Conservation (phyloP, 805 yeast species). For the Candida namnaoensis region DNA sequence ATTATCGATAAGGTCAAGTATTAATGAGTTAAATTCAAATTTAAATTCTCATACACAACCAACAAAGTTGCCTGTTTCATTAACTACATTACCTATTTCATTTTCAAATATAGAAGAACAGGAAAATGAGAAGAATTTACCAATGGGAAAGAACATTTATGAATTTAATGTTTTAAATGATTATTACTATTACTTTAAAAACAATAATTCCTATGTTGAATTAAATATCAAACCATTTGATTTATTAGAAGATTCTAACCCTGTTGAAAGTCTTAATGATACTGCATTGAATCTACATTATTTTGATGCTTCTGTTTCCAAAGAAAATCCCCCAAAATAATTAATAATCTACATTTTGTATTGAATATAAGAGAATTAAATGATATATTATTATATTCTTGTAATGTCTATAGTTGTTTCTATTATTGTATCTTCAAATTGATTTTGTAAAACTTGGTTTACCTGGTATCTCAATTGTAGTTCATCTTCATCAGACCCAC, state of each 20-base stretch:
- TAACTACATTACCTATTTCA: conserved; percentile 13
- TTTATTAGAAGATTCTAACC: conserved; percentile 47
- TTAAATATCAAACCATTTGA: conserved; percentile 43
- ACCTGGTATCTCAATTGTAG: conserved; percentile 42
- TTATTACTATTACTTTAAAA: conserved; percentile 19
- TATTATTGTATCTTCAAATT: conserved; percentile 20
- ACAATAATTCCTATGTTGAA: conserved; percentile 21
- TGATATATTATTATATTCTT: conserved; percentile 13
- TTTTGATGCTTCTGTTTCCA: conserved; percentile 43
- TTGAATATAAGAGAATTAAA: too few relatives aligned
- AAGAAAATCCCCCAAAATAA: conserved; percentile 27
- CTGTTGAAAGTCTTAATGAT: conserved; percentile 38
- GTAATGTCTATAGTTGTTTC: conserved; percentile 37
- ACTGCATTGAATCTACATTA: conserved; percentile 43
- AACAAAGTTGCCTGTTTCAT: neutral
- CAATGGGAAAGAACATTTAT: conserved; percentile 9
- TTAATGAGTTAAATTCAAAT: conserved; percentile 16
- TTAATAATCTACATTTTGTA: too few relatives aligned
- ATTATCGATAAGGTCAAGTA: conserved; percentile 36
- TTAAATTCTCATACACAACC: conserved; percentile 14
- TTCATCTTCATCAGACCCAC: conserved; percentile 71
- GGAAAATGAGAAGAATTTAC: neutral
- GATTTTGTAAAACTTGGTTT: conserved; percentile 29
- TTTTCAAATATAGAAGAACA: conserved; percentile 2
- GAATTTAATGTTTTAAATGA: conserved; percentile 10